phyloP scores from a whole-genome alignment of 371 early-diverging fungal genomes.

The Thermomucor indicae-seudaticae region DNA sequence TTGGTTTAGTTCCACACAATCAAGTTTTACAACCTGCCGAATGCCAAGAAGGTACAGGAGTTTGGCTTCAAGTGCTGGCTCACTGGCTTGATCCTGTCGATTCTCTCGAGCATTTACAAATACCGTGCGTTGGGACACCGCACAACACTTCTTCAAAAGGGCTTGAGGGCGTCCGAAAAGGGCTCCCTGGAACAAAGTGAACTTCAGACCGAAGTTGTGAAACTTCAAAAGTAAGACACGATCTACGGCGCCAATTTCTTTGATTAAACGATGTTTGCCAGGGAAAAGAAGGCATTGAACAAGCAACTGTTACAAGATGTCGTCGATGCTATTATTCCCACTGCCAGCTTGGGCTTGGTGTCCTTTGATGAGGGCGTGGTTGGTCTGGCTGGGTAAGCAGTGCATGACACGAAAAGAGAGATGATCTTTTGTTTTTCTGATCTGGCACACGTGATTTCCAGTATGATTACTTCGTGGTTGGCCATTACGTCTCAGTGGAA shows the following conservation, averaged over 20 bases:
- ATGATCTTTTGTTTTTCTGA: slow-evolving; percentile 13
- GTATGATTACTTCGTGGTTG: slow-evolving; percentile 36
- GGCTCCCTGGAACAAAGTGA: slow-evolving; percentile 1
- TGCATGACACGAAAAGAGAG: too few species aligned
- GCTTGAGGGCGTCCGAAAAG: slow-evolving; percentile 21
- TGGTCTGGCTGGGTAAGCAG: slow-evolving; percentile 62
- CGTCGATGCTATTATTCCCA: slow-evolving; percentile 62
- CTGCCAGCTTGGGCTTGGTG: slow-evolving; percentile 52
- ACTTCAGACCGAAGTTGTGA: slow-evolving; percentile 23
- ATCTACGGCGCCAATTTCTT: not conserved
- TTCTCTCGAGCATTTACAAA: slow-evolving; percentile 59
- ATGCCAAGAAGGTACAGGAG: slow-evolving; percentile 50
- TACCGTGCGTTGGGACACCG: slow-evolving; percentile 47
- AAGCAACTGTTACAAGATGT: slow-evolving; percentile 58
- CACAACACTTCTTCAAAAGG: slow-evolving; percentile 29
- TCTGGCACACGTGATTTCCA: slow-evolving; percentile 1
- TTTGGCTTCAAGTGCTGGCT: slow-evolving; percentile 64
- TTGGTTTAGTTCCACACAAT: slow-evolving; percentile 25
- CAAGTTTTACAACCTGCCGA: slow-evolving; percentile 35
- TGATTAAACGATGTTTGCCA: slow-evolving; percentile 9
- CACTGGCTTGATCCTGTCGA: slow-evolving; percentile 56
- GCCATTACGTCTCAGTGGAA: slow-evolving; percentile 33
- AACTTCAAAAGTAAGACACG: slow-evolving; percentile 38
- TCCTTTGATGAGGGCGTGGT: slow-evolving; percentile 60
- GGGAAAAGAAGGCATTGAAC: slow-evolving; percentile 46